Evolutionary conservation across 1,139 yeast species (phyloP).

Genomic region (Petasospora fabianii): DNA sequence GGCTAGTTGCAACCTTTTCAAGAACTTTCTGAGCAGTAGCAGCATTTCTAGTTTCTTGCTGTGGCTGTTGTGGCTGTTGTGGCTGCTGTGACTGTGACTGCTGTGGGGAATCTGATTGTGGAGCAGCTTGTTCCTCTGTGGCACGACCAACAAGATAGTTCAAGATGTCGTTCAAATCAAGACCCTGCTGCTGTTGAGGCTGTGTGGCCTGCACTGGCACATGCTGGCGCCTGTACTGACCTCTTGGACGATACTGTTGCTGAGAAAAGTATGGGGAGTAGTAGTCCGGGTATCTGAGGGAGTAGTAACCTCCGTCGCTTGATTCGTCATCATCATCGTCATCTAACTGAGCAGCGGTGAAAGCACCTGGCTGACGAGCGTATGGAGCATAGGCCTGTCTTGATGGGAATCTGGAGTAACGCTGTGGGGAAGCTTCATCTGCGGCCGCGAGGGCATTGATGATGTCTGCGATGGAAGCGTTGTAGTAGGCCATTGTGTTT

Average conservation of each 20-base stretch:
- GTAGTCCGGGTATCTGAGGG: constrained; percentile 19
- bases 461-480: constrained; percentile 20
- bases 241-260: constrained; percentile 10
- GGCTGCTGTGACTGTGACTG: background rate
- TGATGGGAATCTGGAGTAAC: constrained; percentile 13
- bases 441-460: constrained; percentile 16
- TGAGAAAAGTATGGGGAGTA: constrained; percentile 13
- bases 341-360: constrained; percentile 15
- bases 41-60: background rate
- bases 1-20: constrained; percentile 7
- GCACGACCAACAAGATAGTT: constrained; percentile 10
- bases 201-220: constrained; percentile 6
- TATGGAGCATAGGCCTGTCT: constrained; percentile 9
- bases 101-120: constrained; percentile 7
- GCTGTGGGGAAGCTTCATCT: constrained; percentile 7
- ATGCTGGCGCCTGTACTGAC: constrained; percentile 11
- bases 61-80: constrained; percentile 2
- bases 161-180: constrained; percentile 13
- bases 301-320: constrained; percentile 16
- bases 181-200: constrained; percentile 7
- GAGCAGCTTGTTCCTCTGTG: background rate
- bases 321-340: constrained; percentile 20
- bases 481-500: constrained; percentile 20
- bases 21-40: constrained; percentile 1
- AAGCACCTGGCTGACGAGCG: constrained; percentile 10